Evolutionary conservation across 2,329 filamentous ascomycete genomes (phyloP).

Genomic region (Monilinia polystroma): DNA sequence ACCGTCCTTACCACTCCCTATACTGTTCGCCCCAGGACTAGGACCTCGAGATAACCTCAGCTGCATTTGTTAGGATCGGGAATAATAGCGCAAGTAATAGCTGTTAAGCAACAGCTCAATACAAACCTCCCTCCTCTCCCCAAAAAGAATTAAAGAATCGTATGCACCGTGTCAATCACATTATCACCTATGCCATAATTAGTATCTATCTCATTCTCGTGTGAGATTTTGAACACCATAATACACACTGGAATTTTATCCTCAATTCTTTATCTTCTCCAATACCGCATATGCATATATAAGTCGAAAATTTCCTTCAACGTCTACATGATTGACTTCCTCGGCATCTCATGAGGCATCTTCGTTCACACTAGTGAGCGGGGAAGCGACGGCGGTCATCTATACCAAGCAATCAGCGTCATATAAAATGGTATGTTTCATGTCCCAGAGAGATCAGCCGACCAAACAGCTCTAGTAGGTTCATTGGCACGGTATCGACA

Average conservation of each 20-base stretch:
- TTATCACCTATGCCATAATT: neutral
- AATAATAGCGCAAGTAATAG: neutral
- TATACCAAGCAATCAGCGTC: constrained; percentile 23
- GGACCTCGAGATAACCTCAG: constrained; percentile 20
- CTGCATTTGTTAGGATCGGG: constrained; percentile 3
- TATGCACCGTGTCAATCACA: neutral
- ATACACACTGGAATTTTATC: neutral
- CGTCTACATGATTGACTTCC: constrained; percentile 21
- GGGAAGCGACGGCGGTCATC: constrained; percentile 18
- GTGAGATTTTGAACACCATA: neutral
- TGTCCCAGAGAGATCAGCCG: constrained; percentile 22
- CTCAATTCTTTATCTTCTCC: neutral
- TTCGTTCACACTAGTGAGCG: constrained; percentile 23
- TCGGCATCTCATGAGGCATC: constrained; percentile 17
- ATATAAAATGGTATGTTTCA: constrained; percentile 24
- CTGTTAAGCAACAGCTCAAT: neutral
- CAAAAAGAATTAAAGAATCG: neutral
- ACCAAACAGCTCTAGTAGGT: constrained; percentile 8
- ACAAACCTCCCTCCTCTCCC: neutral
- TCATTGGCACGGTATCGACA: constrained; percentile 22
- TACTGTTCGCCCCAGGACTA: constrained; percentile 20
- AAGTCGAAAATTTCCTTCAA: constrained; percentile 15
- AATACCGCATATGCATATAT: neutral
- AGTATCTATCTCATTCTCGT: neutral
- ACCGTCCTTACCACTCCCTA: neutral